Percentiles rank a stretch among this genome's conserved stretches.
These are phyloP conservation scores for Xerophyta viscosa DNA, from an alignment of 106 monocot genomes.

Conservation along the genomic window DNA sequence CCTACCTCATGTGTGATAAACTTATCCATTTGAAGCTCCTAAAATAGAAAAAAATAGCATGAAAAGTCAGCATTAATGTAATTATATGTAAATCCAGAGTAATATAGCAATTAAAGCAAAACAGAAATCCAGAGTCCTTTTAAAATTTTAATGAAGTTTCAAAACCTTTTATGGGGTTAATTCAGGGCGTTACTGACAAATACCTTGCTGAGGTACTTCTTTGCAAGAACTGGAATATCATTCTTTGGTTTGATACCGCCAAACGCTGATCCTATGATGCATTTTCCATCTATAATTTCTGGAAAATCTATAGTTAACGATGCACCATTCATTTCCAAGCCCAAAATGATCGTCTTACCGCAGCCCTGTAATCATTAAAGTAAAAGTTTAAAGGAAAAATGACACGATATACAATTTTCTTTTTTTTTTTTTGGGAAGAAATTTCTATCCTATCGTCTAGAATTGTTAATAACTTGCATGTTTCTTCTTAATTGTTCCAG, in stretches of 20 bases:
- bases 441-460: neutral
- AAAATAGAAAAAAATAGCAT: too few species aligned
- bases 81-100: too few species aligned
- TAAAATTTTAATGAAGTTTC: too few species aligned
- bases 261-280: slow-evolving; percentile 47
- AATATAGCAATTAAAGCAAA: too few species aligned
- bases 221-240: slow-evolving; percentile 56
- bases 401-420: too few species aligned
- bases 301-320: slow-evolving; percentile 29
- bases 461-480: too few species aligned
- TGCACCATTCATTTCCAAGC: slow-evolving; percentile 59
- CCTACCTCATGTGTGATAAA: slow-evolving; percentile 2
- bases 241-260: slow-evolving; percentile 77
- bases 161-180: too few species aligned
- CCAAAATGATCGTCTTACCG: slow-evolving; percentile 78
- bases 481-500: too few species aligned
- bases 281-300: slow-evolving; percentile 41
- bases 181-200: too few species aligned
- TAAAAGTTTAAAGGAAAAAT: neutral
- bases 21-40: slow-evolving; percentile 4
- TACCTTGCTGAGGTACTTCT: slow-evolving; percentile 65
- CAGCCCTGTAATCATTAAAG: slow-evolving; percentile 8
- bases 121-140: too few species aligned
- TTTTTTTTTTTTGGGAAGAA: neutral
- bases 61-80: too few species aligned